Evolutionary conservation across 2,329 filamentous ascomycete genomes (phyloP).

Genomic region (Diaporthe ampelina): DNA sequence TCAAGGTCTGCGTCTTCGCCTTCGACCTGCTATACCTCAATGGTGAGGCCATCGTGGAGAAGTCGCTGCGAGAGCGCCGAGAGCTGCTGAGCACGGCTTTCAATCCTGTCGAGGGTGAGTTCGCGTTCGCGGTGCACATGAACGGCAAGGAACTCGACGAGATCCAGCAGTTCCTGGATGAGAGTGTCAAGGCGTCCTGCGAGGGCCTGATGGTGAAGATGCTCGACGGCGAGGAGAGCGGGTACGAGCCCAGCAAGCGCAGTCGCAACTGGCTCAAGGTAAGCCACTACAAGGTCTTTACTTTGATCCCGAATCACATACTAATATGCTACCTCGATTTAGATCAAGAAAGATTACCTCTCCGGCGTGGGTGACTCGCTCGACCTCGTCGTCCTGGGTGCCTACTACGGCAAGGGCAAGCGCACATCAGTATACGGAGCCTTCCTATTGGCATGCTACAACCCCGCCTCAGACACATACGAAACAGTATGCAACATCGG

Average conservation of each 20-base stretch:
- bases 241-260: conserved; percentile 95
- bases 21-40: conserved; percentile 96
- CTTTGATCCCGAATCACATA: too few relatives aligned
- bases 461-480: conserved; percentile 82
- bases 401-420: conserved; percentile 95
- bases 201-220: conserved; percentile 99
- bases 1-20: conserved; percentile 97
- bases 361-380: conserved; percentile 94
- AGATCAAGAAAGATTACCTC: conserved; percentile 99
- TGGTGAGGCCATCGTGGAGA: conserved; percentile 89
- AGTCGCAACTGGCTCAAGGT: conserved; percentile 99
- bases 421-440: conserved; percentile 96
- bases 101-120: conserved; percentile 85
- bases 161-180: conserved; percentile 92
- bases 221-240: conserved; percentile 92
- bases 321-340: too few relatives aligned
- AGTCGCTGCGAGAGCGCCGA: conserved; percentile 86
- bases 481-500: conserved; percentile 99
- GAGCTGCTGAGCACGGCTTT: conserved; percentile 82
- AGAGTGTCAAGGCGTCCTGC: conserved; percentile 94
- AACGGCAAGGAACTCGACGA: conserved; percentile 92
- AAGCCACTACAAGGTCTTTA: too few relatives aligned
- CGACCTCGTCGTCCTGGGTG: conserved; percentile 94
- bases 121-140: conserved; percentile 88
- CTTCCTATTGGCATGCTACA: conserved; percentile 96